A percentile compares a stretch with the other conserved stretches of the same genome.
Conservation (phyloP, 768 basidiomycete species). For the Macrocybe gigantea region DNA sequence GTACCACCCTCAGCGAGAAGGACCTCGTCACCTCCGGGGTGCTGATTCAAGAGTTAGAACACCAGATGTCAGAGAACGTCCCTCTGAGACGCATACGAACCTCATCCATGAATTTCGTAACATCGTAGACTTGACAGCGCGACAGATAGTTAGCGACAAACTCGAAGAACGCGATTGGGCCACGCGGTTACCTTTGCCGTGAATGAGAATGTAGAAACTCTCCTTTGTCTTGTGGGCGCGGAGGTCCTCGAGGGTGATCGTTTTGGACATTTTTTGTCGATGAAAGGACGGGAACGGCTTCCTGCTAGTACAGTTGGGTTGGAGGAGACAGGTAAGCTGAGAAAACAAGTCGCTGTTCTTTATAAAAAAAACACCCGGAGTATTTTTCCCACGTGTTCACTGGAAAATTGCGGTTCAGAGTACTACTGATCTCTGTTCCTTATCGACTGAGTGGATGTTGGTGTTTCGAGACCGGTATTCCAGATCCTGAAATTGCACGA, state of each 20-base stretch:
- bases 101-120: constrained; percentile 93
- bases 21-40: constrained; percentile 98
- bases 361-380: constrained; percentile 14
- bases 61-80: background rate
- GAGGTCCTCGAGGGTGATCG: constrained; percentile 69
- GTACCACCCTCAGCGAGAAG: constrained; percentile 86
- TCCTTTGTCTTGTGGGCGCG: constrained; percentile 72
- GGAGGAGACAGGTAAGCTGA: constrained; percentile 22
- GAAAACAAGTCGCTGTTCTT: constrained; percentile 11
- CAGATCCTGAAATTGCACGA: background rate
- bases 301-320: constrained; percentile 11
- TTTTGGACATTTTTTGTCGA: constrained; percentile 39
- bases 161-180: constrained; percentile 28
- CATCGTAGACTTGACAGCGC: constrained; percentile 73
- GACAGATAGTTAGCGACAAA: constrained; percentile 24
- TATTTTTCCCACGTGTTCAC: constrained; percentile 25
- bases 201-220: constrained; percentile 74
- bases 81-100: constrained; percentile 30
- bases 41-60: constrained; percentile 36
- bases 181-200: constrained; percentile 65
- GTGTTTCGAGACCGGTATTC: background rate
- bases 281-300: constrained; percentile 11
- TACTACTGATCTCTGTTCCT: background rate
- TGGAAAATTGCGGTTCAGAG: constrained; percentile 1
- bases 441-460: constrained; percentile 1